Base-by-base conservation (phyloP, 805 yeast species). In the Candida dendrica region DNA sequence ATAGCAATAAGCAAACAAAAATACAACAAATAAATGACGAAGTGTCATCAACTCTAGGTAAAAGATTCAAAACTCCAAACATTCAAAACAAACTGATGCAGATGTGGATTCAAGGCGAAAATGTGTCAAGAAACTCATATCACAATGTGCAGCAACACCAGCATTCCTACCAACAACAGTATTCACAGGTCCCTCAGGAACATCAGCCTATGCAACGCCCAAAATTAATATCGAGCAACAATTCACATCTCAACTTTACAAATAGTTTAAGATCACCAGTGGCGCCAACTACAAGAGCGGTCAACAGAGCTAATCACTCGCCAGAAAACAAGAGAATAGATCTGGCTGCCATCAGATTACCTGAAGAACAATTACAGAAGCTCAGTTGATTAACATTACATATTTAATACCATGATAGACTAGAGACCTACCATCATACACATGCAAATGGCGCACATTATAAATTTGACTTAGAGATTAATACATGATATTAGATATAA, bases 231-330 rank as follows among this genome's bases (percentile, higher is more conserved):
- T 34, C 19, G 34, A 22, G 44, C 31, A 11, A 44, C 30, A 36
- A 45, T 34, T 17, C 45, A 30, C 31, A 44, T 24, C 19, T 32
- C 26, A 37, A 29, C 13, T 27, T 29, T 14, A 27, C 34, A 5
- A 38, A 38, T 13, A 20, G 38, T 2, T 33, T 47, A 24, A 50
- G 49, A 31, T 43, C 55, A 1, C 46, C 52, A 30, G 49, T 34
- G 16, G 50, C 59, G 27, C 72, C 71, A 7, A 59, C 68, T 1
- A 67, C 72, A 10, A 58, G 72, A 43, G 71, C 71, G 0, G 72
- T 66, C 2, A 64, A 65, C 45, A 54, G 69, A 43, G 59, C 59
- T 2, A 45, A 49, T 18, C 42, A 48, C 16, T 43, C 55, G 5
- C 49, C 53, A 10, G 57, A 48, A n/a, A 51, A 45, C 24, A 51